These are phyloP conservation scores for Geranium brycei DNA, from an alignment of 345 rosid genomes.

Conservation along the genomic window DNA sequence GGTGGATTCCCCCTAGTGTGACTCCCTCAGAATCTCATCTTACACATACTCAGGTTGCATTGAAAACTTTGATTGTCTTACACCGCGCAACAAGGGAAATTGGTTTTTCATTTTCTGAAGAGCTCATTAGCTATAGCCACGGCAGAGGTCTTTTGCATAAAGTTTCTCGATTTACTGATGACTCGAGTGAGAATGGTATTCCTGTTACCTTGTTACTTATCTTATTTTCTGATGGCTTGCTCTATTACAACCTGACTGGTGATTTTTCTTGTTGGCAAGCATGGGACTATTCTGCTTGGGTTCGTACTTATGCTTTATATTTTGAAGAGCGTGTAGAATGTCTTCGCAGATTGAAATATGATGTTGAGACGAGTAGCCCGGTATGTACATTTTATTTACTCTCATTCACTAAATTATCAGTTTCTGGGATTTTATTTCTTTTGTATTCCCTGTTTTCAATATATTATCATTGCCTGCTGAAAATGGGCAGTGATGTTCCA, in stretches of 20 bases:
- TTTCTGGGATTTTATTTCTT: not conserved
- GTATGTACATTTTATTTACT: not conserved
- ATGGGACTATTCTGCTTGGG: conserved; percentile 13
- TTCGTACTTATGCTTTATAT: conserved; percentile 27
- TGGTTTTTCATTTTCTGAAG: conserved; percentile 20
- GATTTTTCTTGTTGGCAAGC: not conserved
- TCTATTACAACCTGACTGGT: not conserved
- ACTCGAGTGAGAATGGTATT: not conserved
- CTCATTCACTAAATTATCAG: not conserved
- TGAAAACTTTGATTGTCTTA: conserved; percentile 30
- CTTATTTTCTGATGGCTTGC: not conserved
- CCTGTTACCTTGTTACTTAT: not conserved
- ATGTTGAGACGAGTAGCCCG: conserved; percentile 14
- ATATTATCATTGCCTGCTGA: not conserved
- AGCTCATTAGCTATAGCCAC: conserved; percentile 11
- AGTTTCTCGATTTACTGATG: not conserved
- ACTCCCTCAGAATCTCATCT: not conserved
- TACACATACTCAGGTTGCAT: conserved; percentile 24
- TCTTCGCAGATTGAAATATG: conserved; percentile 19
- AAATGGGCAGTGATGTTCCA: not conserved
- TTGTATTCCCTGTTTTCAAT: not conserved
- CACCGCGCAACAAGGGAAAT: conserved; percentile 31
- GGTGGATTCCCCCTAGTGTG: not conserved
- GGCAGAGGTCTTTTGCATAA: conserved; percentile 6
- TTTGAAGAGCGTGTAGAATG: conserved; percentile 31